These are phyloP conservation scores for Neurospora sp. DNA, from an alignment of 495 filamentous ascomycete genomes.

Conservation along the genomic window DNA sequence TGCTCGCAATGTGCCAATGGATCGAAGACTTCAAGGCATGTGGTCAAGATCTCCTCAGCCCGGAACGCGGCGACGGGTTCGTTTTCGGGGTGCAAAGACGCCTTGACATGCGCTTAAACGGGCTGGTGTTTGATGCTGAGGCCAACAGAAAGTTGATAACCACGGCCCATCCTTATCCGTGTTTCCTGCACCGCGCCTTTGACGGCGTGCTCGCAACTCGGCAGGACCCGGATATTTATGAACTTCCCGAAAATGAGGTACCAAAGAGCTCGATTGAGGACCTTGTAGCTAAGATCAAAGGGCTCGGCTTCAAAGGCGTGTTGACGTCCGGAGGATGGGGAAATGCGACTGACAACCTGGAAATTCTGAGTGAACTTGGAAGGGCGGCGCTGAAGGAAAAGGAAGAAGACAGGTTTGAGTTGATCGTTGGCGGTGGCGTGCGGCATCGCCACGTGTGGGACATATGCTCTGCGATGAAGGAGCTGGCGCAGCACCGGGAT, in stretches of 20 bases:
- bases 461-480: background rate
- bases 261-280: background rate
- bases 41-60: slow-evolving; percentile 9
- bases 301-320: slow-evolving; percentile 26
- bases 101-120: background rate
- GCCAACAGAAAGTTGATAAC: slow-evolving; percentile 14
- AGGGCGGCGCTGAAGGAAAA: background rate
- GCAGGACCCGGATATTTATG: background rate
- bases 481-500: slow-evolving; percentile 1
- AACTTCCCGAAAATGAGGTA: background rate
- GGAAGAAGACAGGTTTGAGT: slow-evolving; percentile 14
- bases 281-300: slow-evolving; percentile 16
- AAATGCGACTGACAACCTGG: slow-evolving; percentile 18
- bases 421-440: slow-evolving; percentile 35
- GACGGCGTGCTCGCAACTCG: slow-evolving; percentile 22
- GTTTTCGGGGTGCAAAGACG: slow-evolving; percentile 28
- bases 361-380: slow-evolving; percentile 18
- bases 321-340: slow-evolving; percentile 33
- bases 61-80: slow-evolving; percentile 31
- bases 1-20: slow-evolving; percentile 20
- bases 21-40: slow-evolving; percentile 10
- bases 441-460: slow-evolving; percentile 20
- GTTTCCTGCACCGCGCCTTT: slow-evolving; percentile 34
- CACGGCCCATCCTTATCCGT: slow-evolving; percentile 16
- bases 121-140: slow-evolving; percentile 18